Evolutionary conservation across 805 yeast genomes (phyloP), one percentile per base, ranked within the genome.

Genomic region (Cyberlindnera amylophila): DNA sequence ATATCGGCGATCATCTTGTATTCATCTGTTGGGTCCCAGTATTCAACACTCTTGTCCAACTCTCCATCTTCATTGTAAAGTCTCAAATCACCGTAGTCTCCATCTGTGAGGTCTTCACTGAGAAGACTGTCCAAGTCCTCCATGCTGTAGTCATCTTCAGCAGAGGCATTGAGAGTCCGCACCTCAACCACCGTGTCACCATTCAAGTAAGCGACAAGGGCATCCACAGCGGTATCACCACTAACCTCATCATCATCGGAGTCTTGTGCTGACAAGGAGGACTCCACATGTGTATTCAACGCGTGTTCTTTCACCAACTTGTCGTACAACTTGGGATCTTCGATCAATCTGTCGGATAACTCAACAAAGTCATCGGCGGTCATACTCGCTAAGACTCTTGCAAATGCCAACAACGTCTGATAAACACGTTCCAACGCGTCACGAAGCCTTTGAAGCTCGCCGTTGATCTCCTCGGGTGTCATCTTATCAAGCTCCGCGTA

Each of bases 301-400:
- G 34, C 16, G 12, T 39, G 41, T 9, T 41, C 45, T 15, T 34
- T 42, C 17, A 23, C 21, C 34, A 38, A 13, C 21, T 11, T 42
- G 33, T 31, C 41, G 14, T 23, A 26, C 33, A 41, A 33, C 10
- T 34, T 33, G 11, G 33, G 36, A 12, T 40, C 34, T 6, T 28
- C 18, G 19, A 32, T 33, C 17, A 49, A 34, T 18, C 18, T 13
- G 3, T 47, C 49, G 5, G 55, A 44, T 42, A 51, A 41, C 4
- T 46, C 39, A 28, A 53, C 14, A 14, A 51, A 33, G 31, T 50
- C 54, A 6, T 32, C 45, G 3, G 46, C 29, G 7, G 51, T 46
- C 13, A 51, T 18, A 28, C 49, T 44, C 13, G 44, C 42, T 33
- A 51, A 40, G 3, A 45, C 41, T n/a, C 36, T 36, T 1, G 53